Evolutionary conservation across 352 stramenopile species (phyloP).

Genomic region (Globisporangium cylindrosporum): DNA sequence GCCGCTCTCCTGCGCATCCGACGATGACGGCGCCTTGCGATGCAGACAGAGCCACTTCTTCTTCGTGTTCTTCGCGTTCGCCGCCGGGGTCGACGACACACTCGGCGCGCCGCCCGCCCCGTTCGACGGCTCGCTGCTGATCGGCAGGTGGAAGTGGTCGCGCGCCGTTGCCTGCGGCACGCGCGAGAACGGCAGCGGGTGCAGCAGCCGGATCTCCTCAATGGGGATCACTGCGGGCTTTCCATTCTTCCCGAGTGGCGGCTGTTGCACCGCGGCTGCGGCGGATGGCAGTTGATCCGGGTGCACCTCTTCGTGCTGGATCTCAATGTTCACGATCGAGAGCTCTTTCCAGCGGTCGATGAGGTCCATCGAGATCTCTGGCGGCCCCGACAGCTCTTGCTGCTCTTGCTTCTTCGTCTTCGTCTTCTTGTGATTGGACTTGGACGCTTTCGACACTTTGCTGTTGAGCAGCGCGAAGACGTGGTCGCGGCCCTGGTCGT

Average conservation of each 20-base stretch:
- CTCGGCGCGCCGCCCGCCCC: neutral
- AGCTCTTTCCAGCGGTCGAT: constrained; percentile 70
- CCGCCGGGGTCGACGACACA: neutral
- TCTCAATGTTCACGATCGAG: constrained; percentile 70
- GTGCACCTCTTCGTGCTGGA: constrained; percentile 55
- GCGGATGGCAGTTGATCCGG: constrained; percentile 10
- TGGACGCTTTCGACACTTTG: constrained; percentile 23
- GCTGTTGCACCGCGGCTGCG: constrained; percentile 1
- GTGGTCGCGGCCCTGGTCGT: constrained; percentile 98
- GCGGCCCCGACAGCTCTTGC: neutral
- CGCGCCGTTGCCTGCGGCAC: constrained; percentile 51
- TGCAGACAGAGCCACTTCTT: constrained; percentile 44
- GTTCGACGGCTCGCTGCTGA: constrained; percentile 17
- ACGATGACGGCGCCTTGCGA: constrained; percentile 8
- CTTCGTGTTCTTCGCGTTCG: constrained; percentile 18
- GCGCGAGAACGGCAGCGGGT: constrained; percentile 68
- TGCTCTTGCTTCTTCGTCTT: neutral
- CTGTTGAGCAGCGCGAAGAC: constrained; percentile 60
- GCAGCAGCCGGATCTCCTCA: constrained; percentile 47
- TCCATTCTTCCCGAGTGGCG: neutral
- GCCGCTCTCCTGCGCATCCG: too few species aligned
- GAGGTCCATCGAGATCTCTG: constrained; percentile 62
- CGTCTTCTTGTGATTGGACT: constrained; percentile 10
- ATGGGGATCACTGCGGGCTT: constrained; percentile 34
- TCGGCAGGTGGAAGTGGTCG: constrained; percentile 58